A percentile compares a stretch with the other conserved stretches of the same genome.
Evolutionary conservation across 805 yeast genomes (phyloP).

Genomic region (baker's yeast (Saccharomyces cerevisiae)): DNA sequence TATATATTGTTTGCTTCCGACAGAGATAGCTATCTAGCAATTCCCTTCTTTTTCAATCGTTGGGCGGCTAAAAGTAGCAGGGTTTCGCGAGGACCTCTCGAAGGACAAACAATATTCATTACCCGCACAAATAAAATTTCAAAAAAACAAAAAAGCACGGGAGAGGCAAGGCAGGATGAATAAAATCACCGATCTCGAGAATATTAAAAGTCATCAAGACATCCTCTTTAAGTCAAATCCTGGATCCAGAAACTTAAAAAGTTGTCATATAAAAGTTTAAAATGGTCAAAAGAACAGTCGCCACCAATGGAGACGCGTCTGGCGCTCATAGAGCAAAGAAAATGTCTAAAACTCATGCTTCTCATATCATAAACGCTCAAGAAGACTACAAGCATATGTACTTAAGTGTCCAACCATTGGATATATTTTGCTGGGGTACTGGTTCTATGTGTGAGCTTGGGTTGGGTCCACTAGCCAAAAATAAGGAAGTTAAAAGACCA

Average conservation of each 20-base stretch:
- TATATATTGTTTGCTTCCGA: no score
- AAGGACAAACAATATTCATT: not conserved
- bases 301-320: not conserved
- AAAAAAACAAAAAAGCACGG: not conserved
- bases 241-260: not conserved
- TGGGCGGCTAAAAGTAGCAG: no score
- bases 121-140: not conserved
- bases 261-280: not conserved
- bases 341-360: conserved; percentile 15
- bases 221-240: not conserved
- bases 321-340: conserved; percentile 6
- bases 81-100: no score
- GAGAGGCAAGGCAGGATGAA: not conserved
- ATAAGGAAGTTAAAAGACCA: conserved; percentile 93
- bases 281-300: conserved; percentile 16
- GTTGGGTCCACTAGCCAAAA: conserved; percentile 87
- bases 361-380: conserved; percentile 24
- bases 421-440: conserved; percentile 89
- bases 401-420: conserved; percentile 39
- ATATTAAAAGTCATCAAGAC: not conserved
- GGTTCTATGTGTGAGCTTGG: conserved; percentile 98
- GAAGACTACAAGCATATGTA: conserved; percentile 31
- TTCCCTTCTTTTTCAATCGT: no score
- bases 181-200: not conserved
- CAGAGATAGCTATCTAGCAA: no score